Evolutionary conservation across 176 grass and related monocot species (phyloP), one percentile per base, ranked within the genome.

Genomic region (Areca catechu): DNA sequence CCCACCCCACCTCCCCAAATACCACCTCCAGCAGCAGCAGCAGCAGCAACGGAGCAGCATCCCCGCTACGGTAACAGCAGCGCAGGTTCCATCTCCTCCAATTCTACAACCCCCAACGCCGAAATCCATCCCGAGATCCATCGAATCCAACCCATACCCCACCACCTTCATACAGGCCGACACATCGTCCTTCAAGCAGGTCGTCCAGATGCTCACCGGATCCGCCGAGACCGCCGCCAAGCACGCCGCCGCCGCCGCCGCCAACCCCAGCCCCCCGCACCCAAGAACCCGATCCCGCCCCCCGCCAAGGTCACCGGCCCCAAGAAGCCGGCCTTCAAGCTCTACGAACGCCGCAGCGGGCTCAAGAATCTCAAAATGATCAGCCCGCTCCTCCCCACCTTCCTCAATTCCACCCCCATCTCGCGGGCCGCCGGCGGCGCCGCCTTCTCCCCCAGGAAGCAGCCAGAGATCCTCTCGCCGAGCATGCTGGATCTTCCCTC

Each of bases 131-230:
- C 88, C 84, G 18, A 83, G 80, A 70, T 87, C 88, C 63, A 80
- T 92, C 65, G 57, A 60, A 29, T 60, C 72, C 56, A 75, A 84
- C 65, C 88, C 88, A 5, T 86, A 86, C 76, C 79, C 83, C 1
- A 92, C 88, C 52, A 92, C 88, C 25, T 87, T 92, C 73, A 81
- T 92, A 12, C 83, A 92, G 74, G 88, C 83, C 61, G 88, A 92
- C 69, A 75, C 79, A 19, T 56, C 76, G 60, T 80, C 76, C 76
- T 92, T 92, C 76, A 92, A 92, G 73, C 76, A 92, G 65, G 83
- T 92, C 24, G 88, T 92, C 24, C 88, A 92, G 80, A 76, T 83
- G 73, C 83, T 92, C 71, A 92, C 88, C 30, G 88, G 88, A 61
- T 69, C 71, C 65, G 68, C 71, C 66, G 52, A 15, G 69, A 10